Base-by-base conservation (phyloP, 1,139 yeast species). In the Debaryomyces sp. region DNA sequence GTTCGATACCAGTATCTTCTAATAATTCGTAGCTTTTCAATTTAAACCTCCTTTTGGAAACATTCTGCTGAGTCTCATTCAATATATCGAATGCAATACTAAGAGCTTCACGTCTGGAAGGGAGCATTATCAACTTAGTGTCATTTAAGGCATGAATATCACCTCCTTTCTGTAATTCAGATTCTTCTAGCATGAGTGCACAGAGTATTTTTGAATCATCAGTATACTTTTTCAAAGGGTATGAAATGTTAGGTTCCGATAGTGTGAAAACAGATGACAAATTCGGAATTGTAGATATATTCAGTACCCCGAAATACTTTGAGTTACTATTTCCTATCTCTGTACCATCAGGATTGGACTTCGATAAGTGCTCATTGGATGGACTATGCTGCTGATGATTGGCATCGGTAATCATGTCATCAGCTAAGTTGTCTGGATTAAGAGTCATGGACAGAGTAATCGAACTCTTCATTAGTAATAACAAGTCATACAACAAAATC, bases 401-500 rank as follows among this genome's bases (percentile, higher is more conserved):
- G 12, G 37, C 8, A 6, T 51, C 56, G 2, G 61, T 61, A 8
- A 60, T 57, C 7, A 54, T 51, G 2, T 48, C 53, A 18, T 52
- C 58, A 4, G 45, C 52, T 15, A 43, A 35, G 23, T 48, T 43
- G 23, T 57, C 65, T 15, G 55, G 36, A 12, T 46, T 50, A 9
- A 52, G 30, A 10, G 57, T 55, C 6, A 62, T 45, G 13, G 45
- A 57, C 41, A 58, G 67, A 2, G 71, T 63, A 8, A 73, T 54
- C 1, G 73, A 60, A 1, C 66, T 64, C 58, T 84, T 85, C 58
- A 85, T 68, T 3, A 88, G 77, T 2, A 84, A 67, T 36, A 86
- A 64, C 41, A 86, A 71, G 60, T 87, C 94, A 57, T 84, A 85
- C 1, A 86, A 66, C 53, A 86, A 66, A 47, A 86, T 80, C 56